Evolutionary conservation across 73 alveolate genomes (phyloP).

Genomic region (Paramecium bursaria): DNA sequence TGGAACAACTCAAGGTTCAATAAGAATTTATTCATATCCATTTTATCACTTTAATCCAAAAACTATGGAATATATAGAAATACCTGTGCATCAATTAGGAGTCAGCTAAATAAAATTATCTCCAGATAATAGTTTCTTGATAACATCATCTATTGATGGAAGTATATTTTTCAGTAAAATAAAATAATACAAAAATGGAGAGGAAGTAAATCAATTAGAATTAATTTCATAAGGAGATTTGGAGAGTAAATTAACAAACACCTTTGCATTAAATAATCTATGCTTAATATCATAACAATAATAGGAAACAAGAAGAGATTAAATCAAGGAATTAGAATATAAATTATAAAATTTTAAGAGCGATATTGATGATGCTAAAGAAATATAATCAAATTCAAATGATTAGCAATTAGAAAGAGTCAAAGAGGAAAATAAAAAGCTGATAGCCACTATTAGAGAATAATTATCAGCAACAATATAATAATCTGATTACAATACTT

Average conservation of each 20-base stretch:
- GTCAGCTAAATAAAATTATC: constrained; percentile 57
- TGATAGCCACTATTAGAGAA: not conserved
- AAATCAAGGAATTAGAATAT: constrained; percentile 62
- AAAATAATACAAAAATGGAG: constrained; percentile 53
- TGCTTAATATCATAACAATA: constrained; percentile 51
- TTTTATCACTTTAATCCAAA: constrained; percentile 60
- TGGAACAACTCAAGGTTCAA: constrained; percentile 67
- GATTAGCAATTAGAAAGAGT: not conserved
- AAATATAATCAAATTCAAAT: constrained; percentile 34
- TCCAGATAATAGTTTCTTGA: constrained; percentile 50
- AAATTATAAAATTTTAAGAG: constrained; percentile 59
- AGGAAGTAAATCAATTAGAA: constrained; percentile 57
- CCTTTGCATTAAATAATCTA: constrained; percentile 56
- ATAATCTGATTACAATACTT: constrained; percentile 13
- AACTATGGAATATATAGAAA: constrained; percentile 66
- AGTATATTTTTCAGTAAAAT: constrained; percentile 66
- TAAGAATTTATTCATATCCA: constrained; percentile 66
- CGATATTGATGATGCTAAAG: constrained; percentile 68
- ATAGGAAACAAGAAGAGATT: constrained; percentile 49
- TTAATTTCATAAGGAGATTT: constrained; percentile 32
- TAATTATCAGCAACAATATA: not conserved
- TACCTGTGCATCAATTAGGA: constrained; percentile 62
- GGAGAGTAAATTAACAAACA: constrained; percentile 41
- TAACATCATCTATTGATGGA: constrained; percentile 60
- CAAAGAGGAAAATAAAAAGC: not conserved